Conservation (phyloP, 495 filamentous ascomycete genomes). For the Aspergillus funiculosus region DNA sequence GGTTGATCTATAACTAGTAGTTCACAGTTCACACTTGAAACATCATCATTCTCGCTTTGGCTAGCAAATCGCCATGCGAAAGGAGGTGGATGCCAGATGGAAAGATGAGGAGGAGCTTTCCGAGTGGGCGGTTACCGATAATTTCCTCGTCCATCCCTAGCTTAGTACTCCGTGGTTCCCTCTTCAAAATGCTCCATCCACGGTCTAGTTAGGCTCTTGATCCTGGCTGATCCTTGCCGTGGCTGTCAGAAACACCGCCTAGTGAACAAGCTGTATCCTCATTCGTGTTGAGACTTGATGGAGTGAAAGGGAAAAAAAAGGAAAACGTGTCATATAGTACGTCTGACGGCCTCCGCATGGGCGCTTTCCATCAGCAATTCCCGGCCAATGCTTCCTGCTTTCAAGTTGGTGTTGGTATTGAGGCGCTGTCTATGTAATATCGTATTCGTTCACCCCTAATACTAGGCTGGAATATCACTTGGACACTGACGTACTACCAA, state of each 20-base stretch:
- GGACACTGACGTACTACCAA: neutral
- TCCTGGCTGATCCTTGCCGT: conserved; percentile 23
- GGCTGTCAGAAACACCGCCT: conserved; percentile 16
- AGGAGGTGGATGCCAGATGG: neutral
- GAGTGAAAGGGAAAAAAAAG: neutral
- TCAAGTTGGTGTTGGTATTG: conserved; percentile 9
- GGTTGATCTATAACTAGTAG: neutral
- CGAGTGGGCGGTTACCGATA: neutral
- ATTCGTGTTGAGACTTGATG: conserved; percentile 4
- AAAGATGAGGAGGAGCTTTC: neutral
- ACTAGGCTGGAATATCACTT: too few relatives aligned
- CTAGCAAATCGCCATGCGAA: neutral
- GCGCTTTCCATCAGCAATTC: conserved; percentile 7
- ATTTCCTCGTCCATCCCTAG: neutral
- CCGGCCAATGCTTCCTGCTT: conserved; percentile 14
- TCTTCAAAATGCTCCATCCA: too few relatives aligned
- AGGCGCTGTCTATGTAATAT: conserved; percentile 13
- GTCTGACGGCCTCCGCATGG: conserved; percentile 14
- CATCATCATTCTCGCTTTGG: neutral
- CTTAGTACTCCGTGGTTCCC: neutral
- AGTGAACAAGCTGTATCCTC: too few relatives aligned
- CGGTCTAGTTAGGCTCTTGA: conserved; percentile 21
- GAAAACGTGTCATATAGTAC: conserved; percentile 12
- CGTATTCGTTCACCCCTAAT: conserved; percentile 12
- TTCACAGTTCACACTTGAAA: too few relatives aligned